Evolutionary conservation across 73 alveolate species (phyloP).

Genomic region (Tetrahymena malaccensis): DNA sequence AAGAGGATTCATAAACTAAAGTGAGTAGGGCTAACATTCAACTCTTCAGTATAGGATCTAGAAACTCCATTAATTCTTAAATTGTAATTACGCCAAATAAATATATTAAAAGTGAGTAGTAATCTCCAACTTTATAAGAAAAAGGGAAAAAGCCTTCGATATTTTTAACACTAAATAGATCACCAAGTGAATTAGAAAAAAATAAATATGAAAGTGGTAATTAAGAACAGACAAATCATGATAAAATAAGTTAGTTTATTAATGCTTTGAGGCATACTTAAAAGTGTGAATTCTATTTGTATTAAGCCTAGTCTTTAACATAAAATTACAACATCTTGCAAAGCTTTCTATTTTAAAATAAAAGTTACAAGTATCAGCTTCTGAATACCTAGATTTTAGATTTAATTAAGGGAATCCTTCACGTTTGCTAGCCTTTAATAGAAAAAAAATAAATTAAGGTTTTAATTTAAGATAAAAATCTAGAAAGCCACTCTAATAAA

Average conservation of each 20-base stretch:
- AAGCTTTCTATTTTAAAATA: not conserved
- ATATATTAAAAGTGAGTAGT: not conserved
- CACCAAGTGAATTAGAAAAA: not conserved
- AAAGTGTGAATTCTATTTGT: not conserved
- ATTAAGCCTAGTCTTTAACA: not conserved
- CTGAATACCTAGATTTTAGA: not conserved
- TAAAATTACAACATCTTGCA: not conserved
- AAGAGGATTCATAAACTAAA: not conserved
- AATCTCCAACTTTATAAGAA: not conserved
- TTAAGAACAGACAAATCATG: not conserved
- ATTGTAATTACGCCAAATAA: not conserved
- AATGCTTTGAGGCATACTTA: not conserved
- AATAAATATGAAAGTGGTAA: not conserved
- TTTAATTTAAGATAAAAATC: not conserved
- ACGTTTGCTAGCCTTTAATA: not conserved
- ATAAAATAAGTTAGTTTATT: not conserved
- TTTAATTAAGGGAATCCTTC: not conserved
- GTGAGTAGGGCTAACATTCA: not conserved
- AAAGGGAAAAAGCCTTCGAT: not conserved
- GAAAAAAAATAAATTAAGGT: not conserved
- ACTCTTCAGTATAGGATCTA: not conserved
- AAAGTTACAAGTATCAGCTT: not conserved
- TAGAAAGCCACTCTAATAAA: not conserved
- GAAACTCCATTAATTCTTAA: not conserved
- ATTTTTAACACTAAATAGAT: not conserved